Evolutionary conservation across 805 yeast genomes (phyloP), one percentile per base, ranked within the genome.

Genomic region (Isabelozyma heimii): DNA sequence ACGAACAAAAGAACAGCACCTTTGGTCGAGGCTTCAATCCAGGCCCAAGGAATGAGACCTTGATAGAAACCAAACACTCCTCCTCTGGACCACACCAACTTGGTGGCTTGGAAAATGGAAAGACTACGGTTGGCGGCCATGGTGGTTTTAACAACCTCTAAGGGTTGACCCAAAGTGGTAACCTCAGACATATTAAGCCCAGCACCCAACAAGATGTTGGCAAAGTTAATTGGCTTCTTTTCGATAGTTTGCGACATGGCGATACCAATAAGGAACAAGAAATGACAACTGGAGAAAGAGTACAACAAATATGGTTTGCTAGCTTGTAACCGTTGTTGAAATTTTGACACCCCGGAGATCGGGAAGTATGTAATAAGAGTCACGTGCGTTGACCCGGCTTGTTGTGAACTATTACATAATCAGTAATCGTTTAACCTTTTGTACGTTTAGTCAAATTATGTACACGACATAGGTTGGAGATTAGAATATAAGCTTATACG

Each of bases 21-120:
- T 69, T 94, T 94, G 37, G 99, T 94, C n/a, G 97, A 88, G 8
- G 97, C 99, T 71, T 92, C 99, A 58, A 94, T 88, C 97, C 98
- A 91, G 6, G 98, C 99, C 99, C 99, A 94, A 43, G 99, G 99
- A 55, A 92, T 91, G 65, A 94, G 78, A 30, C 99, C 99, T 70
- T 94, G 99, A 72, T 91, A 94, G 73, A 91, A 94, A 0, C 98
- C 99, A 27, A 81, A 65, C 14, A 86, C 60, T 46, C 99, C 99
- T 56, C 99, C 99, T 62, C 99, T 83, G 13, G 94, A 79, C 94
- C 96, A 90, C 52, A 94, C 91, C 39, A 83, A 77, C 50, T 78
- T 78, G 46, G 85, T 77, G 26, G 97, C 89, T 57, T 83, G 83
- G 9, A 81, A 57, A 53, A 94, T 73, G 2, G 83, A 66, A 52